Evolutionary conservation across 2,329 filamentous ascomycete species (phyloP), one percentile per base, ranked within the genome.

Genomic region (Exophiala spinifera): DNA sequence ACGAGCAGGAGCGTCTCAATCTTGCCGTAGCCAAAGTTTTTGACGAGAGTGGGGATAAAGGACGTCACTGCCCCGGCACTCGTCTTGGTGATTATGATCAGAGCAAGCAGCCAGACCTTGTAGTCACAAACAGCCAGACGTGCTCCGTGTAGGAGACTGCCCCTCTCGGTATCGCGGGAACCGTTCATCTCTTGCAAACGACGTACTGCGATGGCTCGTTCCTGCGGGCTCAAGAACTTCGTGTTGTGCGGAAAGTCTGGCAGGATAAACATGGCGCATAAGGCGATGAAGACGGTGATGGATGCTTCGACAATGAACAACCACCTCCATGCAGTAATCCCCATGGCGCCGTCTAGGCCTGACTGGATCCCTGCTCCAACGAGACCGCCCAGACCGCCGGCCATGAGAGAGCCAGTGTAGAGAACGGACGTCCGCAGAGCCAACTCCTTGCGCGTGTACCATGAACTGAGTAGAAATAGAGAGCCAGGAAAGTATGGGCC

Each of bases 361-460:
- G 67, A 63, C 6, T 77, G 68, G 28, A 81, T 79, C 3, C 76
- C 62, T 3, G 79, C 79, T 11, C 76, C 78, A 46, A 82, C 79
- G n/a, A 81, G 70, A 17, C 75, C 78, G 10, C 77, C 77, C 60
- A 82, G 81, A 1, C 78, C 78, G 44, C 69, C 76, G 49, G 73
- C 74, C 25, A 81, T 69, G 17, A 80, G 66, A 1, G 85, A 74
- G 0, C 80, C 79, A 0, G 80, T 82, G 68, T 83, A 84, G 21
- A 84, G 68, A 31, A 84, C 75, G 49, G 80, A 79, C 61, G 83
- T 82, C 34, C 62, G 51, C 49, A 72, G 71, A 15, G 78, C 76
- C 57, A 84, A 63, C 68, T 83, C 80, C 46, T 78, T 76, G 45
- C 82, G 76, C 1, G 83, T 86, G 67, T 87, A 87, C 79, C 61